Evolutionary conservation across 2,329 filamentous ascomycete species (phyloP).

Genomic region (Endoconidiophora polonica): DNA sequence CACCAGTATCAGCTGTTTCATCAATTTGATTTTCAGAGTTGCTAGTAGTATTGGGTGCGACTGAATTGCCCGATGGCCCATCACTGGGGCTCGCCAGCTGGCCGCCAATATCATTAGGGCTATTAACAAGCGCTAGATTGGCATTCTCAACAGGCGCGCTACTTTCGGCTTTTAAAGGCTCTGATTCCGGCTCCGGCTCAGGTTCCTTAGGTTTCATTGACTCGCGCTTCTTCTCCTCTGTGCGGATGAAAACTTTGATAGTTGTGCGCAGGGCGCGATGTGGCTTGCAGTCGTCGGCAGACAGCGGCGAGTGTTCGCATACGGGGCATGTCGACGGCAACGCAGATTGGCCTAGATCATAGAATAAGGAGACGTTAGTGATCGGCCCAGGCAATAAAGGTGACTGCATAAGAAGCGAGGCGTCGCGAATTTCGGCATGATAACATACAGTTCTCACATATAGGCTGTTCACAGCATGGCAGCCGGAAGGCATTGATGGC

Average conservation of each 20-base stretch:
- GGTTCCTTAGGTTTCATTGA: conserved; percentile 37
- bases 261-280: conserved; percentile 88
- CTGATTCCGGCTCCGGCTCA: conserved; percentile 5
- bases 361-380: conserved; percentile 1
- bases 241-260: conserved; percentile 78
- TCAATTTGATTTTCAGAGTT: neutral
- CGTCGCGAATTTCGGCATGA: conserved; percentile 8
- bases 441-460: conserved; percentile 71
- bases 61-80: neutral
- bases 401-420: conserved; percentile 4
- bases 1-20: neutral
- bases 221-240: conserved; percentile 77
- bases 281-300: conserved; percentile 68
- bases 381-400: neutral
- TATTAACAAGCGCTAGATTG: conserved; percentile 20
- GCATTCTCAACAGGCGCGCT: conserved; percentile 12
- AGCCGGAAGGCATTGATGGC: conserved; percentile 81
- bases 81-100: conserved; percentile 18
- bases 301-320: conserved; percentile 81
- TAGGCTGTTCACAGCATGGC: conserved; percentile 87
- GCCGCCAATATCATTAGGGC: conserved; percentile 16
- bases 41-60: conserved; percentile 16
- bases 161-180: conserved; percentile 15
- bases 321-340: conserved; percentile 72
- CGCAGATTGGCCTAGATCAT: conserved; percentile 50